Percentiles rank a stretch among this genome's conserved stretches.
These are phyloP conservation scores for Xylaria sp. DNA, from an alignment of 495 filamentous ascomycete species.

Conservation along the genomic window DNA sequence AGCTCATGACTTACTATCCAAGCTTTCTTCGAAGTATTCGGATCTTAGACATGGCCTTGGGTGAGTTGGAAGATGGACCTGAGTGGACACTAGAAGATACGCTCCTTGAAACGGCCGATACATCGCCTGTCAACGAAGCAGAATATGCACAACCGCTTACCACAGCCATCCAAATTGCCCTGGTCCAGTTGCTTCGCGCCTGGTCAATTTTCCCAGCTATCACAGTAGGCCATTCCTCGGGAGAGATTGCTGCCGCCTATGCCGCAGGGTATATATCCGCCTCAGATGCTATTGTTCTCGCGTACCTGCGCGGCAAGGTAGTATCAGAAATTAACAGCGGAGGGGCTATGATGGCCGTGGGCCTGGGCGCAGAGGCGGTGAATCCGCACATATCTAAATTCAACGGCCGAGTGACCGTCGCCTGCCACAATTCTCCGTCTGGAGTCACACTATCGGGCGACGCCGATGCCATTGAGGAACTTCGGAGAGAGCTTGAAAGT, in stretches of 20 bases:
- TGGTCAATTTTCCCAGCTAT: constrained; percentile 57
- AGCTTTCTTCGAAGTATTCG: neutral
- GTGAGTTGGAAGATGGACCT: neutral
- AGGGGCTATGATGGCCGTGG: constrained; percentile 56
- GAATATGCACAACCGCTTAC: constrained; percentile 53
- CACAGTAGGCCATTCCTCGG: constrained; percentile 67
- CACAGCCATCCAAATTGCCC: constrained; percentile 57
- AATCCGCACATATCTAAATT: neutral
- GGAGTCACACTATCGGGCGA: neutral
- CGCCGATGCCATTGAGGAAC: neutral
- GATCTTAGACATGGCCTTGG: neutral
- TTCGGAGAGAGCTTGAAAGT: too few relatives aligned
- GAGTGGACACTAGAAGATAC: neutral
- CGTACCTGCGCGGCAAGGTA: constrained; percentile 52
- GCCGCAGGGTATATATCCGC: constrained; percentile 48
- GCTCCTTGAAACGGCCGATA: neutral
- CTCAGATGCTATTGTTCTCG: constrained; percentile 55
- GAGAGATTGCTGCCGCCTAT: constrained; percentile 66
- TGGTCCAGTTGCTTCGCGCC: constrained; percentile 56
- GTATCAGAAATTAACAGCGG: constrained; percentile 36
- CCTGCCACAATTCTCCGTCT: neutral
- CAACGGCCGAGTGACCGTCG: neutral
- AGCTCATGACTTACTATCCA: neutral
- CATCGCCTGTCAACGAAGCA: constrained; percentile 32
- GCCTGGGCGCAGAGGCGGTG: neutral